Evolutionary conservation across 2,329 filamentous ascomycete genomes (phyloP), one percentile per base, ranked within the genome.

Genomic region (Exophiala spinifera): DNA sequence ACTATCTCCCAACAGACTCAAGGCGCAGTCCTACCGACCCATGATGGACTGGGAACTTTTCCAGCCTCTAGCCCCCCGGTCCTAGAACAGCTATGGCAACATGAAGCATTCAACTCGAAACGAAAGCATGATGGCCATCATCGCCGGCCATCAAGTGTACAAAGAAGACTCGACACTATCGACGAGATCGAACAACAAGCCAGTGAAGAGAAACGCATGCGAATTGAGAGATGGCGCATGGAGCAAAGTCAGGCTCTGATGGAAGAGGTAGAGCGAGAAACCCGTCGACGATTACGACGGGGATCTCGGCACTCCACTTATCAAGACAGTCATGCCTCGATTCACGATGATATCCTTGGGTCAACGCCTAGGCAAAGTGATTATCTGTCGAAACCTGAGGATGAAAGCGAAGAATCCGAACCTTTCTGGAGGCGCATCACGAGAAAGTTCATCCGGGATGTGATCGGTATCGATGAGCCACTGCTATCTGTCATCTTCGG

Each of bases 11-110:
- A 72, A 59, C 71, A 71, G 58, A 65, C 77, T 52, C 76, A 82
- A 17, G 77, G 79, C 15, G 84, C 88, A 0, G 83, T 96, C 1
- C 79, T 99, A n/a, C 94, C 94, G 0, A 83, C 85, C 1, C 94
- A 99, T 67, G 91, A 99, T 75, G 94, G 94, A 1, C 73, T 97
- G 43, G 94, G 94, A 3, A 89, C 87, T 5, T 99, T 99, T 69
- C 82, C 70, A 57, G 89, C 66, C 69, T 89, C 73, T 67, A 83
- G 61, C 73, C 80, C 67, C 66, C 75, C 58, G 66, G 79, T 90
- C 19, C 90, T 96, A 67, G 87, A 95, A 58, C 88, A 92, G 61
- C 74, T 96, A 44, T 96, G 91, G 78, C 87, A 89, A 57, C 94
- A 96, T 68, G 92, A 96, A 70, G 82, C 83, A 59, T 89, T 87